These are phyloP conservation scores for Aspergillus ellipticus DNA, from an alignment of 495 filamentous ascomycete genomes.

Conservation along the genomic window DNA sequence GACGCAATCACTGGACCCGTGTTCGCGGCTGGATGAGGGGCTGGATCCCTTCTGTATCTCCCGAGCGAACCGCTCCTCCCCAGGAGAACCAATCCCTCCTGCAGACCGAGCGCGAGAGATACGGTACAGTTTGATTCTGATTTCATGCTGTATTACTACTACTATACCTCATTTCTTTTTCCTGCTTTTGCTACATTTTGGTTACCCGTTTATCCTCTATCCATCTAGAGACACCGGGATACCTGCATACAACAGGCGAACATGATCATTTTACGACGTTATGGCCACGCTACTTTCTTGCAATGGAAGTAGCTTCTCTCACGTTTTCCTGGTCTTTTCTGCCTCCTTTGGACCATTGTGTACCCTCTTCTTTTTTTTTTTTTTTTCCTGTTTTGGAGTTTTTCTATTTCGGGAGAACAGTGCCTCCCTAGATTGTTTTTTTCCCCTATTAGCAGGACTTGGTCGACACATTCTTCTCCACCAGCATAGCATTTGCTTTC, in stretches of 20 bases:
- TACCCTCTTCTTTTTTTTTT: slow-evolving; percentile 1
- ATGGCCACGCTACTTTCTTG: neutral
- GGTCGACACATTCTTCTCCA: too few relatives aligned
- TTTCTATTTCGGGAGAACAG: neutral
- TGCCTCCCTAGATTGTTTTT: neutral
- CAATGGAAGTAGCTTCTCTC: neutral
- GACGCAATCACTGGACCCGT: slow-evolving; percentile 47
- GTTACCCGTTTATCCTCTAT: neutral
- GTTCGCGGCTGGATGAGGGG: slow-evolving; percentile 68
- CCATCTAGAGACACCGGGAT: too few relatives aligned
- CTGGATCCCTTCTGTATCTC: slow-evolving; percentile 54
- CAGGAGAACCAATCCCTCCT: slow-evolving; percentile 38
- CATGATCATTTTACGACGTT: slow-evolving; percentile 7
- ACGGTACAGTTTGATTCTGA: slow-evolving; percentile 32
- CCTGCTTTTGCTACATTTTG: neutral
- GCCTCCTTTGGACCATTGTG: neutral
- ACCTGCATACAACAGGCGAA: neutral
- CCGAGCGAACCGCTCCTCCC: slow-evolving; percentile 15
- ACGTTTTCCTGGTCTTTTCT: neutral
- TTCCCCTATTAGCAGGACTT: neutral
- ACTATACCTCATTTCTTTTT: neutral
- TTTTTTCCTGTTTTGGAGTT: neutral
- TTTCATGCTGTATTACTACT: neutral
- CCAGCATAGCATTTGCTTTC: too few relatives aligned
- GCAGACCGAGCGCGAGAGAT: slow-evolving; percentile 27